phyloP scores from a whole-genome alignment of 2,329 filamentous ascomycete genomes.

The Penicillium sumatraense region DNA sequence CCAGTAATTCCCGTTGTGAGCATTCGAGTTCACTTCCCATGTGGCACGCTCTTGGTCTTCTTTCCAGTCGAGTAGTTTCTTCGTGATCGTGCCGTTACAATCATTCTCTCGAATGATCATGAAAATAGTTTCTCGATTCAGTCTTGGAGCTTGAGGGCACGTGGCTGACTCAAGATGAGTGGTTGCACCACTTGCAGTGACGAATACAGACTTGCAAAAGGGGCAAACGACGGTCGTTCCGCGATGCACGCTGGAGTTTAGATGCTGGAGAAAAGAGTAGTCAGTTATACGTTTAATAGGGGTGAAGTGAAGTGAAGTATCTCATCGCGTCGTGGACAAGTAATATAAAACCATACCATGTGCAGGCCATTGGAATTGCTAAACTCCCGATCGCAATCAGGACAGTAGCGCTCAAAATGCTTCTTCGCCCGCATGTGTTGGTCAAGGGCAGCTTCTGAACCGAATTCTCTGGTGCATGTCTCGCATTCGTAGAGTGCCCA shows the following conservation, averaged over 20 bases:
- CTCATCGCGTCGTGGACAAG: background rate
- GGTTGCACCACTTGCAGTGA: constrained; percentile 58
- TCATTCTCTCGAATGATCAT: constrained; percentile 54
- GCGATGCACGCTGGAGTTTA: constrained; percentile 54
- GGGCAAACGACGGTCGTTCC: constrained; percentile 50
- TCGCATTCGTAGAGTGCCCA: background rate
- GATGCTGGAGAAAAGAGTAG: background rate
- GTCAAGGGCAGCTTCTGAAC: background rate
- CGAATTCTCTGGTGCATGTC: background rate
- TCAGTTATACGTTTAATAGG: background rate
- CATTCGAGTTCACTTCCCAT: constrained; percentile 44
- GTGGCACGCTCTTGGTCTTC: constrained; percentile 28
- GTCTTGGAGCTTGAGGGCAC: constrained; percentile 51
- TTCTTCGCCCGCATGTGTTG: background rate
- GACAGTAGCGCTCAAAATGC: background rate
- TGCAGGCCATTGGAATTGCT: background rate
- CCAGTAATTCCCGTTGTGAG: constrained; percentile 54
- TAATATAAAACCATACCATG: background rate
- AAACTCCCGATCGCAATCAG: background rate
- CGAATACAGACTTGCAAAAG: constrained; percentile 55
- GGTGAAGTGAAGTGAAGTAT: background rate
- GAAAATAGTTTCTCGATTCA: constrained; percentile 58
- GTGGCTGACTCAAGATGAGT: constrained; percentile 61
- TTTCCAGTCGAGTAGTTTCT: constrained; percentile 54
- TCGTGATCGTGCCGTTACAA: constrained; percentile 54